Percentiles rank a stretch among this genome's conserved stretches.
phyloP scores from a whole-genome alignment of 495 filamentous ascomycete species.

The Tuber brumale region DNA sequence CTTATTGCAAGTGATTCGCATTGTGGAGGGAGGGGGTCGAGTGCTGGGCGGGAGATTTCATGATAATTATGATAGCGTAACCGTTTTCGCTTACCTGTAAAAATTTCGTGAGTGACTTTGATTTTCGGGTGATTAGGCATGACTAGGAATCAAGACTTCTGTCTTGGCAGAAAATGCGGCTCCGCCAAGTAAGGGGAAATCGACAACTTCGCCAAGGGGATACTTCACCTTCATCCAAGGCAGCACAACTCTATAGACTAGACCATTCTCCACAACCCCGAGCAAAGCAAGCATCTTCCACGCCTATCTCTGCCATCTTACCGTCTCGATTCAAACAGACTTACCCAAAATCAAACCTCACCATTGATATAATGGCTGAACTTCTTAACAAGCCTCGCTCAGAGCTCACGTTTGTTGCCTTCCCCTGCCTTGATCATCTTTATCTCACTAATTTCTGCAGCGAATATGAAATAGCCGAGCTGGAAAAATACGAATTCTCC shows the following conservation, averaged over 20 bases:
- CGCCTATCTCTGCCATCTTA: neutral
- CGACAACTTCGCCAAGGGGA: neutral
- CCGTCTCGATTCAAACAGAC: neutral
- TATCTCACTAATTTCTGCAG: slow-evolving; percentile 23
- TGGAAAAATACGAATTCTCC: slow-evolving; percentile 87
- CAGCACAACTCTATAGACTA: neutral
- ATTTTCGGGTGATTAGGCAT: neutral
- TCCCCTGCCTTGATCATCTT: neutral
- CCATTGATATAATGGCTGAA: slow-evolving; percentile 32
- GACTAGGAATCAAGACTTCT: neutral
- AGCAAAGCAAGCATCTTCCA: neutral
- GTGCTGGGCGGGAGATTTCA: too few species aligned
- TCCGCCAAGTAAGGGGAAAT: neutral
- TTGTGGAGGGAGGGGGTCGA: too few species aligned
- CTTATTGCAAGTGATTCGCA: too few species aligned
- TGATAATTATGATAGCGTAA: too few species aligned
- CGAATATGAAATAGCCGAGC: slow-evolving; percentile 80
- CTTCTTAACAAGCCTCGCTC: slow-evolving; percentile 40
- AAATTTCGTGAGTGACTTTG: neutral
- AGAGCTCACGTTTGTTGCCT: slow-evolving; percentile 36
- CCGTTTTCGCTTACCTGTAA: too few species aligned
- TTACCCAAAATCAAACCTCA: slow-evolving; percentile 4
- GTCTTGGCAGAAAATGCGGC: neutral
- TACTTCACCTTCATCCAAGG: neutral
- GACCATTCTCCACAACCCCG: neutral